Evolutionary conservation across 2,329 filamentous ascomycete species (phyloP), one percentile per base, ranked within the genome.

Genomic region (Grosmannia serpens): DNA sequence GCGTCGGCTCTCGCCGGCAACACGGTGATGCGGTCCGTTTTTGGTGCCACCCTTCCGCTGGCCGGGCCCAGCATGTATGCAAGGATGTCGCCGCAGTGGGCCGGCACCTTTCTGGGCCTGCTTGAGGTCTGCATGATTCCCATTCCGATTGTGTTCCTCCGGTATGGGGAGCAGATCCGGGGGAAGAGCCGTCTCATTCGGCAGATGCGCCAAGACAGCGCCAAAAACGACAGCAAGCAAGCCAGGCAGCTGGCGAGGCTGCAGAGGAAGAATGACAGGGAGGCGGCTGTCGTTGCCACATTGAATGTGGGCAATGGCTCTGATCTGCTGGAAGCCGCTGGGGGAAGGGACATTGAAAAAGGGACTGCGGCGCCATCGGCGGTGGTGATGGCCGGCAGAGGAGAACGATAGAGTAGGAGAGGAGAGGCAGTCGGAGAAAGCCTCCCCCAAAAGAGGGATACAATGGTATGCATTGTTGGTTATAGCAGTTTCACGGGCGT

Each of bases 1-100:
- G 88, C 89, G 0, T 87, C 83, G 0, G 88, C 89, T 0, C 74
- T 92, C 51, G 88, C 88, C 0, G 87, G 88, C 0, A 92, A 91
- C 64, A 80, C 85, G 0, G 85, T 92, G 0, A 76, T 87, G 11
- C 75, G 89, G 31, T 85, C 80, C 55, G 66, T 86, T 1, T 75
- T 90, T 53, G 88, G 88, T 15, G 89, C 84, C 15, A 80, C 83
- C 0, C 72, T 92, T 20, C 88, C 88, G 0, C 74, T 92, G 0
- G 86, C 86, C 1, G 88, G 87, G 0, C 77, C 86, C 0, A 74
- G 77, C n/a, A 84, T 94, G 79, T 91, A 91, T 68, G 66, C 65
- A 0, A 73, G 74, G 0, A 72, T 94, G 20, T 84, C 84, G 0
- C 82, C 87, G 1, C 84, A 87, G 64, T 91, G 87, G 87, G 84